Evolutionary conservation across 306 rosid species (phyloP), one percentile per base, ranked within the genome.

Genomic region (Geum urbanum): DNA sequence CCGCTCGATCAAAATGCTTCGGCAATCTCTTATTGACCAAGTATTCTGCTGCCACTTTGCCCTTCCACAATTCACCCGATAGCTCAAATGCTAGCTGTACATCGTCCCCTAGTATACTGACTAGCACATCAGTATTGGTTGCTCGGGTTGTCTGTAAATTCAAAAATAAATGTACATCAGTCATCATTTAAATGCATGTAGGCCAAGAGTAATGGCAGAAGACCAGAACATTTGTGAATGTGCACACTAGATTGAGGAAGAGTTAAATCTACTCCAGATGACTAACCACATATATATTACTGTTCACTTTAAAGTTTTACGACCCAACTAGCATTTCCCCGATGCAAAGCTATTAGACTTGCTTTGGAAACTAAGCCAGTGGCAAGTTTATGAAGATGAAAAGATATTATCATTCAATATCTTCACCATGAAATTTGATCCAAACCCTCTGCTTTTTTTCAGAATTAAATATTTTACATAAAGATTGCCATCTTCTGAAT

Each of bases 111-210:
- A 85, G 16, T 49, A 94, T 65, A 78, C 98, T 88, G 70, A 94
- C 96, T 11, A 94, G 80, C 27, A 90, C 86, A 67, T 94, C 92
- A 0, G 98, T 94, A 84, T 87, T 88, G 67, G 84, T 90, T 67
- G 96, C 92, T 60, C 97, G 86, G 41, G 74, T 77, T 80, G 79
- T 66, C 98, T 94, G 82, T 73, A 71, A n/a, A 50, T 15, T 24
- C 63, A 77, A 32, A 8, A 2, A 55, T 13, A 0, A 32, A 19
- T 9, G 6, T 8, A 45, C n/a, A 6, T 59, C 14, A 22, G 35
- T 57, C 8, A 57, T 14, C 12, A 63, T 35, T n/a, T 5, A n/a
- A 10, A 43, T 18, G 67, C 49, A 19, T 12, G 6, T 18, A 2
- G 12, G 67, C 16, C 67, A 18, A n/a, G 50, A 40, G 12, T 15